Percentiles rank a stretch among this genome's conserved stretches.
These are phyloP conservation scores for Ascosphaera pollenicola DNA, from an alignment of 2,329 filamentous ascomycete species.

Conservation along the genomic window DNA sequence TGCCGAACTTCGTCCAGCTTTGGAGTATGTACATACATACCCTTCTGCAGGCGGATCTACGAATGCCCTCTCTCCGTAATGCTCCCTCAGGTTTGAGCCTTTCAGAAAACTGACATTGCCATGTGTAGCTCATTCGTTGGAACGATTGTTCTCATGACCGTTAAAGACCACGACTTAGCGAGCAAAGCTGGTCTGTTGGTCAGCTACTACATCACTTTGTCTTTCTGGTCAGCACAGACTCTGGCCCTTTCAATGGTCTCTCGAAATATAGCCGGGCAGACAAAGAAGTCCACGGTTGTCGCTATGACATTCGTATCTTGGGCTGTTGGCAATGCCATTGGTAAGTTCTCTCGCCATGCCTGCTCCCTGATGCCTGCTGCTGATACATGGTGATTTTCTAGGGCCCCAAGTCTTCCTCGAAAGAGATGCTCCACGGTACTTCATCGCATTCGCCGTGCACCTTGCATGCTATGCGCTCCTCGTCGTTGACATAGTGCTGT, in stretches of 20 bases:
- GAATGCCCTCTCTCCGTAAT: not conserved
- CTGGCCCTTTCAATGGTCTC: slow-evolving; percentile 44
- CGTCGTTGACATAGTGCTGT: slow-evolving; percentile 27
- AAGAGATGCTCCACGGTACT: slow-evolving; percentile 40
- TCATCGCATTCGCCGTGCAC: slow-evolving; percentile 47
- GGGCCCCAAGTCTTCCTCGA: slow-evolving; percentile 42
- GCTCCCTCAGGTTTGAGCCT: too few species aligned
- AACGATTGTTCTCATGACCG: slow-evolving; percentile 49
- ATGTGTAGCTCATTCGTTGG: slow-evolving; percentile 40
- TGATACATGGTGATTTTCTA: slow-evolving; percentile 6
- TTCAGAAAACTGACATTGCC: slow-evolving; percentile 1
- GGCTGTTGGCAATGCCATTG: slow-evolving; percentile 45
- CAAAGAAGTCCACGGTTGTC: slow-evolving; percentile 47
- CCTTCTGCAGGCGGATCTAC: not conserved
- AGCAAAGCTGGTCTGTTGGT: slow-evolving; percentile 47
- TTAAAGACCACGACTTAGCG: slow-evolving; percentile 33
- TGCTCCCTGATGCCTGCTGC: not conserved
- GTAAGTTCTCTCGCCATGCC: slow-evolving; percentile 12
- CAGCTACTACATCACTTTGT: slow-evolving; percentile 54
- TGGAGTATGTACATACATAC: not conserved
- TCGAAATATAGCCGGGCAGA: slow-evolving; percentile 49
- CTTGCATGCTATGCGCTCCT: slow-evolving; percentile 47
- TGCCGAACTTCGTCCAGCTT: too few species aligned
- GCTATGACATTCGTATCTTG: slow-evolving; percentile 50
- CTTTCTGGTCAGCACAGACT: slow-evolving; percentile 55